Evolutionary conservation across 306 rosid genomes (phyloP).

Genomic region (Lupinus albus): DNA sequence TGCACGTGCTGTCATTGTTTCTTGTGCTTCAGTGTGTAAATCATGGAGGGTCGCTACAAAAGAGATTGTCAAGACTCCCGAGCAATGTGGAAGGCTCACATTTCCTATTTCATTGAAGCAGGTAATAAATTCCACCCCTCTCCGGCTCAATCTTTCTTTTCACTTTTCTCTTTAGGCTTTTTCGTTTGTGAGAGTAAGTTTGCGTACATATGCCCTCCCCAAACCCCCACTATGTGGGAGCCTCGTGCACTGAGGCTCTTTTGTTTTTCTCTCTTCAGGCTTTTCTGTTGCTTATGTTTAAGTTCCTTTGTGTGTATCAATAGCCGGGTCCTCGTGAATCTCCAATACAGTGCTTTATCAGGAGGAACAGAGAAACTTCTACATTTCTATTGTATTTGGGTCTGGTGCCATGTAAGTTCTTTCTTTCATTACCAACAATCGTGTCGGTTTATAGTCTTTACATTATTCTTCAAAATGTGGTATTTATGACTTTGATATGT

Average conservation of each 20-base stretch:
- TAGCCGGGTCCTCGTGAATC: slow-evolving; percentile 89
- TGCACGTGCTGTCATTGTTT: slow-evolving; percentile 61
- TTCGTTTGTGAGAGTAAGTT: too few species aligned
- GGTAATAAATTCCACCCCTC: slow-evolving; percentile 48
- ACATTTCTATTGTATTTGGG: slow-evolving; percentile 68
- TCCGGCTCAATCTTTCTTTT: slow-evolving; percentile 7
- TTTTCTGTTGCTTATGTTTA: slow-evolving; percentile 26
- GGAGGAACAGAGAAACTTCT: slow-evolving; percentile 75
- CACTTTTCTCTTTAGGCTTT: slow-evolving; percentile 2
- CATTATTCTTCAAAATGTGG: slow-evolving; percentile 1
- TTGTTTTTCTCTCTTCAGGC: background rate
- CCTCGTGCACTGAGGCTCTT: too few species aligned
- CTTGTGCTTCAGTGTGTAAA: slow-evolving; percentile 83
- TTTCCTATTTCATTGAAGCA: slow-evolving; percentile 94
- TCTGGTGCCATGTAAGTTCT: slow-evolving; percentile 82
- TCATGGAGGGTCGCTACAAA: slow-evolving; percentile 72
- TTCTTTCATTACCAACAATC: background rate
- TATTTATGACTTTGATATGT: slow-evolving; percentile 14
- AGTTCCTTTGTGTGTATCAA: slow-evolving; percentile 23
- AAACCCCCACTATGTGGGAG: too few species aligned
- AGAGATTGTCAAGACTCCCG: slow-evolving; percentile 81
- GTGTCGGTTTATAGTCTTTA: background rate
- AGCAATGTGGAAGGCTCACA: slow-evolving; percentile 80
- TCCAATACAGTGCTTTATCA: slow-evolving; percentile 80
- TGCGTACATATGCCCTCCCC: too few species aligned